Base-by-base conservation (phyloP, 1,284 basidiomycete species). In the Microstroma glucosiphilum region DNA sequence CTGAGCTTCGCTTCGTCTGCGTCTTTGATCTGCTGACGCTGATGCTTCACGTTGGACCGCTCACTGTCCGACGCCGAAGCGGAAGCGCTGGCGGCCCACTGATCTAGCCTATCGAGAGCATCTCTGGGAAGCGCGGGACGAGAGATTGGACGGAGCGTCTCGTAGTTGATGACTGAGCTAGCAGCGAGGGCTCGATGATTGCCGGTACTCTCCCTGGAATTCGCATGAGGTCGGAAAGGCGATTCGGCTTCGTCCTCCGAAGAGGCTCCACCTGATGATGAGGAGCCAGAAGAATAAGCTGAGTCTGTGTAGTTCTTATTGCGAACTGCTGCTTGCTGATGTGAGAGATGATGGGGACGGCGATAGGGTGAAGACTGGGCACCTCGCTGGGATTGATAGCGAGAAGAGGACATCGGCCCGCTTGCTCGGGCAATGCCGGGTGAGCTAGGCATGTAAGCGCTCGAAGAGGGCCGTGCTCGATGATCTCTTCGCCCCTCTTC, bases 171-270 rank as follows among this genome's bases (percentile, higher is more conserved):
- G 2, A 25, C 26, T 26, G 51, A 54, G 21, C 21, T 23, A 15
- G 51, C 51, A 25, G 51, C 51, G 13, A 54, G 21, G 19, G 51
- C 51, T 19, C 21, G 21, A 13, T 54, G 51, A 26, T 54, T 54
- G 51, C 51, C 51, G 15, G 51, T 54, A 25, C 21, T 23, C 51
- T 54, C 51, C 21, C 51, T 48, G 19, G 30, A 37, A 9, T 37
- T 37, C 30, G 30, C 30, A 37, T 37, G 30, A 37, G 25, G 51
- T 54, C 25, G 51, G 13, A 54, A 23, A 54, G 21, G 21, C 51
- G 51, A 19, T 8, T 23, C 51, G 17, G 51, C 26, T 7, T 54
- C 51, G 6, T 54, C 51, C 21, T 54, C 51, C 7, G 51, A 54
- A 4, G 51, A 54, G 3, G 25, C 13, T 15, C 26, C 51, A 8